Percentiles rank a stretch among this genome's conserved stretches.
Evolutionary conservation across 2,329 filamentous ascomycete species (phyloP).

Genomic region (Penicillium brevicompactum): DNA sequence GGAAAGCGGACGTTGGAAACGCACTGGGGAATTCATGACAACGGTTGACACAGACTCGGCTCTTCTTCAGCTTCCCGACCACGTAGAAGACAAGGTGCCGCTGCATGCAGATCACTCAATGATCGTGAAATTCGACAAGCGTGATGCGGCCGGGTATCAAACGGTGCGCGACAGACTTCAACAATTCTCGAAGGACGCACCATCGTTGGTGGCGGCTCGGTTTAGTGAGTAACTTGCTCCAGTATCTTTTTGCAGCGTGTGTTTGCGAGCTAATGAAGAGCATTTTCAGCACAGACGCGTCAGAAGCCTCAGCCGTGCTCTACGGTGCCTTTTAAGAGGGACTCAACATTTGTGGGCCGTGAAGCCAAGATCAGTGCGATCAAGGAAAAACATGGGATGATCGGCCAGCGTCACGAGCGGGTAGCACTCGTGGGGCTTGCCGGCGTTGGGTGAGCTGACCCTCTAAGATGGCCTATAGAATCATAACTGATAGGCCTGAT

Average conservation of each 20-base stretch:
- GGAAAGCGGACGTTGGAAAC: slow-evolving; percentile 8
- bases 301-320: slow-evolving; percentile 7
- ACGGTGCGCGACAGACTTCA: slow-evolving; percentile 6
- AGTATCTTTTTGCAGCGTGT: no score
- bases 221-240: slow-evolving; percentile 5
- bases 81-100: slow-evolving; percentile 14
- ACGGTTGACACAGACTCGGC: slow-evolving; percentile 8
- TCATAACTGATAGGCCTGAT: slow-evolving; percentile 4
- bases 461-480: slow-evolving; percentile 2
- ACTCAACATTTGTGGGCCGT: slow-evolving; percentile 13
- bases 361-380: slow-evolving; percentile 10
- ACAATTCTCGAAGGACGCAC: background rate
- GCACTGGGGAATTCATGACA: slow-evolving; percentile 7
- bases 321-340: slow-evolving; percentile 16
- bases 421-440: slow-evolving; percentile 14
- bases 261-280: background rate
- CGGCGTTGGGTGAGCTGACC: slow-evolving; percentile 13
- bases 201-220: slow-evolving; percentile 6
- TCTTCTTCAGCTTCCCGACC: slow-evolving; percentile 11
- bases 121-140: slow-evolving; percentile 12
- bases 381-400: slow-evolving; percentile 8
- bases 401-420: slow-evolving; percentile 9
- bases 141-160: slow-evolving; percentile 4
- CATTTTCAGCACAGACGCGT: background rate
- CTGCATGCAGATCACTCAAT: slow-evolving; percentile 10